Evolutionary conservation across 2,329 filamentous ascomycete genomes (phyloP), one percentile per base, ranked within the genome.

Genomic region (Penicillium polonicum): DNA sequence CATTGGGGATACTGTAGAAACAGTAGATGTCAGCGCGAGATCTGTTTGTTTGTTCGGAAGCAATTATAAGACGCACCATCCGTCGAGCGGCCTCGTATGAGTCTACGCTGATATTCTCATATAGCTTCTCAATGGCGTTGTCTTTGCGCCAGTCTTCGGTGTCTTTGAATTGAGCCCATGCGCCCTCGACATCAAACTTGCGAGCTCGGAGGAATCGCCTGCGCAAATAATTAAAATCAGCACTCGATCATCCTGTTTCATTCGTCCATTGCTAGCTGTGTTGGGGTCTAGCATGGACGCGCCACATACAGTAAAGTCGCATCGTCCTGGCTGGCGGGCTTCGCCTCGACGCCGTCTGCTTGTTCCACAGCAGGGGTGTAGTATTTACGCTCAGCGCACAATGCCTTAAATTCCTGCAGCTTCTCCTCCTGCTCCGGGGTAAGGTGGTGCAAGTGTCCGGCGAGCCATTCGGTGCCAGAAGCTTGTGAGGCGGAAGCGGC

Each of bases 191-290:
- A 29, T 88, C 79, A 80, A 93, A 97, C 74, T 87, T 89, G 56
- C 92, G 86, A 35, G 92, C 92, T 68, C 92, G 89, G 50, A 97
- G 81, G 74, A 89, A 97, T 59, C 92, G 91, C 61, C 91, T 94
- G 21, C 13, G 9, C 4, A 48, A 25, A 42, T 2, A 25, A 23
- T 8, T 1, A 27, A 7, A 5, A 7, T 48, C 29, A 46, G 49
- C 19, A 53, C 17, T 52, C 9, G 10, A 21, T 35, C 21, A 58
- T 49, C 19, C 33, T 49, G 21, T 60, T 23, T 12, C 4, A 12
- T 3, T 33, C 39, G 21, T 58, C 15, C 17, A n/a, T n/a, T 7
- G 10, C 31, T 25, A 45, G 31, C 19, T 13, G n/a, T 5, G n/a
- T 50, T 21, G 58, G 35, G 51, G 29, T 48, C 38, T 33, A 36